phyloP scores from a whole-genome alignment of 176 grass and related monocot genomes.

The Ensete glaucum region DNA sequence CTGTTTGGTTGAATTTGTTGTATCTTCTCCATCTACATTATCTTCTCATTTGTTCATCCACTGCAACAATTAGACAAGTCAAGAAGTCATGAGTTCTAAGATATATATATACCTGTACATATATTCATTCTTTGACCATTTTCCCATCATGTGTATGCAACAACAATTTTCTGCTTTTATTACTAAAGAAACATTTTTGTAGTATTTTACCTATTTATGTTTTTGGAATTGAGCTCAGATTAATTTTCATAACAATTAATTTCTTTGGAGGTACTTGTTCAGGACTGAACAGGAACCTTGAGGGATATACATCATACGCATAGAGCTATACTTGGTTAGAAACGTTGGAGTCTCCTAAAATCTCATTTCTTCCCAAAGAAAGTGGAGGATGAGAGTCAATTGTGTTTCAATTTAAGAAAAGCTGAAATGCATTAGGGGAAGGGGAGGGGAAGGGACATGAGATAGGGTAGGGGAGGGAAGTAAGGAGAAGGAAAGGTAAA shows the following conservation, averaged over 20 bases:
- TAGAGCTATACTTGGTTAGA: not conserved
- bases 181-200: too few relatives aligned
- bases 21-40: not conserved
- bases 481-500: not conserved
- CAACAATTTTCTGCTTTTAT: too few relatives aligned
- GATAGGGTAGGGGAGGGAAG: not conserved
- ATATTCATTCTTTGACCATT: too few relatives aligned
- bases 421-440: not conserved
- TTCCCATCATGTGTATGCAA: too few relatives aligned
- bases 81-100: too few relatives aligned
- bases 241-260: too few relatives aligned
- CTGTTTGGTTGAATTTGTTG: not conserved
- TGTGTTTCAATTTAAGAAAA: not conserved
- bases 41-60: too few relatives aligned
- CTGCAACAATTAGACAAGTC: too few relatives aligned
- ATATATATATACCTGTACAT: too few relatives aligned
- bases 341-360: not conserved
- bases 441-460: not conserved
- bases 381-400: not conserved
- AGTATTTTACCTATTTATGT: too few relatives aligned
- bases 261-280: not conserved
- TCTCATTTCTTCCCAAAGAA: too few relatives aligned
- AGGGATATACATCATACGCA: not conserved
- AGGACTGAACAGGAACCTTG: not conserved
- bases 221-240: too few relatives aligned